phyloP scores from a whole-genome alignment of 1,284 basidiomycete genomes.

The Mycena sp. region DNA sequence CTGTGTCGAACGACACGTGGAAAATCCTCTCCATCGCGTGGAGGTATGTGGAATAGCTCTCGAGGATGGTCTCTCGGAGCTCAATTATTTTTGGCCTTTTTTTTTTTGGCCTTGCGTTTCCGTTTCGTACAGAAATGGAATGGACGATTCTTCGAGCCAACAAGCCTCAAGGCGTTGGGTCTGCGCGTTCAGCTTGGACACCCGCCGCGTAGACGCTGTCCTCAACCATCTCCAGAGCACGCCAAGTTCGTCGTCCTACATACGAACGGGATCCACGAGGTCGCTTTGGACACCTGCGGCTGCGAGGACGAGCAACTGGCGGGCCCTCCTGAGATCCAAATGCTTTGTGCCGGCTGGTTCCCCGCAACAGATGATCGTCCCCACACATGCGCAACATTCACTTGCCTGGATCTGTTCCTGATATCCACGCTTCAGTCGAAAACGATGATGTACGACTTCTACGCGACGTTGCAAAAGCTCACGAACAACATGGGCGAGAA shows the following conservation, averaged over 20 bases:
- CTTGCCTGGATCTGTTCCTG: constrained; percentile 7
- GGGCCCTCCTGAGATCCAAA: constrained; percentile 2
- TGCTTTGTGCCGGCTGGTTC: constrained; percentile 23
- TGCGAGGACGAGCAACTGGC: constrained; percentile 30
- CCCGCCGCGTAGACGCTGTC: neutral
- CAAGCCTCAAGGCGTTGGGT: constrained; percentile 31
- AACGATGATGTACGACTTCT: constrained; percentile 27
- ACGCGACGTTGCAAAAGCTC: constrained; percentile 18
- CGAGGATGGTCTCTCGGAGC: neutral
- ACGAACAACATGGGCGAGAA: constrained; percentile 28
- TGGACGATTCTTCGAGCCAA: constrained; percentile 22
- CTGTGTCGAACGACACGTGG: constrained; percentile 3
- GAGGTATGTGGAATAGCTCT: neutral
- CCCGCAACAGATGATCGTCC: constrained; percentile 23
- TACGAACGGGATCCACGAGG: constrained; percentile 42
- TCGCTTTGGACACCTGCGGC: constrained; percentile 43
- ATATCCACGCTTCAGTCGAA: neutral
- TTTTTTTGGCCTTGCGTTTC: neutral
- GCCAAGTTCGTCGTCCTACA: constrained; percentile 42
- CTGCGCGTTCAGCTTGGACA: constrained; percentile 39
- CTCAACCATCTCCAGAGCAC: neutral
- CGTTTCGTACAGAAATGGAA: constrained; percentile 26
- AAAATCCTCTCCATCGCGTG: constrained; percentile 18
- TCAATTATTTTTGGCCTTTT: neutral
- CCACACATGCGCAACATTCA: constrained; percentile 18